Evolutionary conservation across 768 basidiomycete genomes (phyloP), one percentile per base, ranked within the genome.

Genomic region (Mycena venus): DNA sequence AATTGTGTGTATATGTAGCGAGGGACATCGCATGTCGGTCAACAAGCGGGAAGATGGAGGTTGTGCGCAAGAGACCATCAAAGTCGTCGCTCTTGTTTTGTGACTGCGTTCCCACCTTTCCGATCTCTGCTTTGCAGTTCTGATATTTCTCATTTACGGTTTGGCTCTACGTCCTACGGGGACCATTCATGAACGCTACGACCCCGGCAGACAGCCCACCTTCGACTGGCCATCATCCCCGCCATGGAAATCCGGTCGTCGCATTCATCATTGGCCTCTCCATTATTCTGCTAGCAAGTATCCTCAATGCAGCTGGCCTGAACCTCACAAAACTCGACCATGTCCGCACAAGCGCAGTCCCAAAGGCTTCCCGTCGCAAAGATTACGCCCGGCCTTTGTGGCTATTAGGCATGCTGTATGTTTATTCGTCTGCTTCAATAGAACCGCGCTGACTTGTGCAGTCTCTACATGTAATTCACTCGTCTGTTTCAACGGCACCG

Each of bases 281-380:
- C 53, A 98, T 99, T 77, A 92, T 98, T 59, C 85, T 96, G 3
- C 85, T 94, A 9, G 94, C 96, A 0, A 95, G 94, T 21, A 89
- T 96, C n/a, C 88, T 96, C 76, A 96, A 96, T 78, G 95, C 96
- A 38, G 95, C 94, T 0, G 97, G 97, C n/a, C 88, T 99, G 49
- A 99, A 98, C 80, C 86, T 99, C 72, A 97, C 96, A 42, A 99
- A 99, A 83, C 85, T 98, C 49, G 97, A 98, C 84, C 96, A 97
- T 90, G 92, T 94, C 68, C 76, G 93, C 55, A 95, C 93, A 29
- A 93, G 88, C 75, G 86, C 88, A 29, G 85, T 98, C 60, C 97
- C 97, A 19, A 95, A 94, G 82, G 83, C 91, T 44, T 90, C 92
- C 14, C 88, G 96, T 40, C 88, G 86, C 79, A 90, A 87, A 73